Evolutionary conservation across 2,329 filamentous ascomycete species (phyloP).

Genomic region (Colletotrichum sp.): DNA sequence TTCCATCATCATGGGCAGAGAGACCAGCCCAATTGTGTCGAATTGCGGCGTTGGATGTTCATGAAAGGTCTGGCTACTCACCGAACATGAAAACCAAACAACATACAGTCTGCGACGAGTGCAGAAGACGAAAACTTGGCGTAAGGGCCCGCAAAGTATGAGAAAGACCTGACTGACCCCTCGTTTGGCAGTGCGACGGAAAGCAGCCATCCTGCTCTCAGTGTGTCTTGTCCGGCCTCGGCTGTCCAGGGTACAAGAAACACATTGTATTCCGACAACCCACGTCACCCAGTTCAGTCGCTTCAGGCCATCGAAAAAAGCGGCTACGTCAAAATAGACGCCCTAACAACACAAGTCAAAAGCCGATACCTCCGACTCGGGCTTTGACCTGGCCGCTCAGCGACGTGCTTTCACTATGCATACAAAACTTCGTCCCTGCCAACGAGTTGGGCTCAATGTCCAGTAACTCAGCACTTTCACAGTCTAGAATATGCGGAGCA

Average conservation of each 20-base stretch:
- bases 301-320: not conserved
- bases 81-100: not conserved
- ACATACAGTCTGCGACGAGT: not conserved
- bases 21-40: not conserved
- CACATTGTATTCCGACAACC: conserved; percentile 26
- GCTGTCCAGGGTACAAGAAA: conserved; percentile 29
- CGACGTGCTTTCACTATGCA: conserved; percentile 28
- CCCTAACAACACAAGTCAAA: not conserved
- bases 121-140: not conserved
- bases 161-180: not conserved
- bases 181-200: conserved; percentile 27
- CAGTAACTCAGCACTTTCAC: conserved; percentile 18
- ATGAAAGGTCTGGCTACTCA: not conserved
- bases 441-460: conserved; percentile 1
- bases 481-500: conserved; percentile 42
- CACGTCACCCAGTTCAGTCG: not conserved
- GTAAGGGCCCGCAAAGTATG: not conserved
- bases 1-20: not conserved
- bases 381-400: conserved; percentile 25
- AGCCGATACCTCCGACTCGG: not conserved
- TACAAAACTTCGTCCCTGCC: conserved; percentile 25
- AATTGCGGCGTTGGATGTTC: not conserved
- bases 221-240: conserved; percentile 20
- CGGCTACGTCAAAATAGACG: not conserved
- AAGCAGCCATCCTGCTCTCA: conserved; percentile 29